Evolutionary conservation across 805 yeast genomes (phyloP), one percentile per base, ranked within the genome.

Genomic region (Ogataea neopini): DNA sequence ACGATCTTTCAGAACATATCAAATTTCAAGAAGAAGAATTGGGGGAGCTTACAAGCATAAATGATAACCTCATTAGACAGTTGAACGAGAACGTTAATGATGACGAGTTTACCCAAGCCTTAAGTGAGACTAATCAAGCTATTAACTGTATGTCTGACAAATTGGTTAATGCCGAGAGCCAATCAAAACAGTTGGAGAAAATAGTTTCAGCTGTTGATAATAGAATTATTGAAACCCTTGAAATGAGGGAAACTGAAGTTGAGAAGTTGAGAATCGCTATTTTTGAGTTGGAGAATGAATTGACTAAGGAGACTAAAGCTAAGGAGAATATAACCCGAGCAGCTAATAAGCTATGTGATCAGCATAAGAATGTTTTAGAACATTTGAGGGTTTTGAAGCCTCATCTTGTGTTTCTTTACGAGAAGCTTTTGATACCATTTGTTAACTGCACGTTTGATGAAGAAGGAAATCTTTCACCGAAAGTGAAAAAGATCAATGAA

Each of bases 361-460:
- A 25, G 11, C 23, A 19, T 20, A 17, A 34, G 23, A 19, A 17
- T 6, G 23, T 17, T 17, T 17, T 19, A 5, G 9, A 6, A 4
- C 37, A 34, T 18, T 11, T 34, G 37, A 34, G 32, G 15, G n/a
- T 33, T 19, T 9, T 52, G 23, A 43, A 43, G 26, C 48, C 52
- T 5, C 47, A 44, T 18, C 37, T 52, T 19, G 43, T 45, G 7
- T 44, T 19, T 28, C 28, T 52, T 6, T 52, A 52, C 39, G 51
- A 52, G 34, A 48, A 49, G 29, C 49, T 52, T 23, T 36, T 52
- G 44, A 40, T 52, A 20, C 56, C 56, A 8, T 52, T 52, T 26
- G 37, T 49, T 22, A 45, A 45, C 23, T 52, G 53, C 44, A 35
- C 38, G 13, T 39, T 20, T 23, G 40, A 37, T 14, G 43, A 36